Percentiles rank a stretch among this genome's conserved stretches.
Conservation (phyloP, 345 rosid genomes). For the Trapa bicornis region DNA sequence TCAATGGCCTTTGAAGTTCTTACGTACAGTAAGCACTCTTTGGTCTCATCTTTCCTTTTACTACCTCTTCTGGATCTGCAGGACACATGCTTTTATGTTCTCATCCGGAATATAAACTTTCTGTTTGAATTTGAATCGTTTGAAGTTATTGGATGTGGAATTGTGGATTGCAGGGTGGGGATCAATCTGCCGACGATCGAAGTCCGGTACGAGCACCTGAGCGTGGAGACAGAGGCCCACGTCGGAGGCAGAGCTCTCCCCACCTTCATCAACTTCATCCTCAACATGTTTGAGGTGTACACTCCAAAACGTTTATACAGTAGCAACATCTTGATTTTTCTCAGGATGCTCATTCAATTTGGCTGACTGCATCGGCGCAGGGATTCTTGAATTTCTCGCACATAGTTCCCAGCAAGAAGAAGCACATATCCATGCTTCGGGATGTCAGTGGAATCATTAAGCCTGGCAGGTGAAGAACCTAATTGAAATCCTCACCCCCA, state of each 20-base stretch:
- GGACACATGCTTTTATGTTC: too few relatives aligned
- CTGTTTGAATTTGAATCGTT: neutral
- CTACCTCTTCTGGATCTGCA: too few relatives aligned
- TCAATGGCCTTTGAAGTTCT: too few relatives aligned
- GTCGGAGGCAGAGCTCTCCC: slow-evolving; percentile 84
- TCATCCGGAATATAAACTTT: neutral
- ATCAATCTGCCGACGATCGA: slow-evolving; percentile 70
- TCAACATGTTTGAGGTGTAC: slow-evolving; percentile 55
- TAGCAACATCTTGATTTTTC: neutral
- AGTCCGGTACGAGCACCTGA: slow-evolving; percentile 50
- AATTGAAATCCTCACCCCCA: too few relatives aligned
- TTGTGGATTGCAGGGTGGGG: slow-evolving; percentile 39
- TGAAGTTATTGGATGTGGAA: neutral
- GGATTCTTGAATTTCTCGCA: slow-evolving; percentile 13
- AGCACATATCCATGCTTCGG: slow-evolving; percentile 28
- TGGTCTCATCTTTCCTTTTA: too few relatives aligned
- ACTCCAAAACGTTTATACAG: too few relatives aligned
- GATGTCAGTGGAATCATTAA: slow-evolving; percentile 59
- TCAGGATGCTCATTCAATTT: neutral
- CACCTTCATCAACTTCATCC: slow-evolving; percentile 43
- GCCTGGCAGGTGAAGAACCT: slow-evolving; percentile 26
- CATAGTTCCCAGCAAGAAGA: slow-evolving; percentile 24
- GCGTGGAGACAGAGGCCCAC: slow-evolving; percentile 52
- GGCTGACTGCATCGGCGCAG: neutral
- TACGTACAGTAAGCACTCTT: too few relatives aligned